phyloP scores from a whole-genome alignment of 2,329 filamentous ascomycete genomes.

The Stagonosporopsis rhizophila region DNA sequence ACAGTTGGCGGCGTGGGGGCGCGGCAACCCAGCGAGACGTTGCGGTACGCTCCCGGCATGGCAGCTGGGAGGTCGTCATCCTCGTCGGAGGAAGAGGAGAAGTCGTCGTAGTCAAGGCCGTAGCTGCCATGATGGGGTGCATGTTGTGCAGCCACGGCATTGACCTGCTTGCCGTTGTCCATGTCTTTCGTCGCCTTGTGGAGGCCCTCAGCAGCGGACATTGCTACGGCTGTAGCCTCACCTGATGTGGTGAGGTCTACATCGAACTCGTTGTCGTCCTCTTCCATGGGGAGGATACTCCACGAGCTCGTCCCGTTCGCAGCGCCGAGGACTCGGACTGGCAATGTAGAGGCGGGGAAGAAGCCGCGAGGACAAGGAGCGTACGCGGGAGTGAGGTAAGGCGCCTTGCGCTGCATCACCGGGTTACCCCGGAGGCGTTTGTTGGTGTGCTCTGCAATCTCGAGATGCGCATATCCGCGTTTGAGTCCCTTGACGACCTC shows the following conservation, averaged over 20 bases:
- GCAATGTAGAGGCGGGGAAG: not conserved
- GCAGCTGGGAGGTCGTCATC: not conserved
- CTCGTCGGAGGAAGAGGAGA: not conserved
- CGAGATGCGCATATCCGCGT: not conserved
- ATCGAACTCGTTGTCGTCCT: not conserved
- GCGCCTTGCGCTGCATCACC: not conserved
- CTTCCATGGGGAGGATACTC: not conserved
- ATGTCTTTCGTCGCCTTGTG: not conserved
- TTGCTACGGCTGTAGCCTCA: not conserved
- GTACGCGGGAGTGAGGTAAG: not conserved
- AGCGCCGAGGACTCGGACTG: not conserved
- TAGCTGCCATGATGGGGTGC: not conserved
- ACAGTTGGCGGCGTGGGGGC: not conserved
- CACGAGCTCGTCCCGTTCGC: too few species aligned
- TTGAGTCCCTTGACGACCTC: constrained; percentile 12
- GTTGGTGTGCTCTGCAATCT: not conserved
- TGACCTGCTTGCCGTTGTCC: not conserved
- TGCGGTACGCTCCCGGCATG: not conserved
- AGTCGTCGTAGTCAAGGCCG: not conserved
- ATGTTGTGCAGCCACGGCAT: not conserved
- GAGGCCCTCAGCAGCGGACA: not conserved
- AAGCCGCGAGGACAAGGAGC: not conserved
- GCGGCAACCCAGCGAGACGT: too few species aligned
- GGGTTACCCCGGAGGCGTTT: constrained; percentile 1
- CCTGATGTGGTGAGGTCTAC: not conserved